Base-by-base conservation (phyloP, 192 early-diverging fungal species). In the Mortierella hygrophila region DNA sequence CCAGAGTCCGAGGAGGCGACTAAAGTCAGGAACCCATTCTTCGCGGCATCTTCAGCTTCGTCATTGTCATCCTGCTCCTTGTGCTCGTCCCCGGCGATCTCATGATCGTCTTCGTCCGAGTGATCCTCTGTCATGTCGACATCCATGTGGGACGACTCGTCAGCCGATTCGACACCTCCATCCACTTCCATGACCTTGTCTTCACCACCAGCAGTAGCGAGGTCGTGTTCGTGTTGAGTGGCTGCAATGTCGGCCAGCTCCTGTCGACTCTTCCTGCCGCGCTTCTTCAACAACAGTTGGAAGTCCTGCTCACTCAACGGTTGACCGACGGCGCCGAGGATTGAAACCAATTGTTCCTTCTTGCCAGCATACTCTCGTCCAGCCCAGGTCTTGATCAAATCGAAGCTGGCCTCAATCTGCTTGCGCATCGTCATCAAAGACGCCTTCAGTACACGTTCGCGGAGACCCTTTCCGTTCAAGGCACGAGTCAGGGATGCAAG, bases 201-300 rank as follows among this genome's bases (percentile, higher is more conserved):
- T 7, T 54, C 68, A 40, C 40, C 60, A 9, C 6, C 26, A 44
- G 40, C 44, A 18, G 13, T 75, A 6, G 55, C 70, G 44, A 75
- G 40, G 1, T n/a, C 82, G 7, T 77, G 44, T 44, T 81, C 75
- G 38, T 54, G n/a, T 21, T 81, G 32, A 7, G 84, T 86, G 26
- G 84, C 84, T 0, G 84, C 84, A 72, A 86, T 86, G 35, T 86
- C 84, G 3, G 84, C 84, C n/a, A 86, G 75, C 23, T 86, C 84
- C 37, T 86, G 79, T 29, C 49, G 65, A 54, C 84, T 86, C 65
- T 86, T 86, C 55, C 84, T 52, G 23, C 84, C 84, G 16, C 79
- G 35, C 52, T 86, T 86, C 41, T 81, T 80, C 49, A 74, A 77
- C 26, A 86, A 54, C 16, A 81, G 35, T 41, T 69, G 68, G 1